Evolutionary conservation across 306 rosid genomes (phyloP).

Genomic region (Fagus sylvatica): DNA sequence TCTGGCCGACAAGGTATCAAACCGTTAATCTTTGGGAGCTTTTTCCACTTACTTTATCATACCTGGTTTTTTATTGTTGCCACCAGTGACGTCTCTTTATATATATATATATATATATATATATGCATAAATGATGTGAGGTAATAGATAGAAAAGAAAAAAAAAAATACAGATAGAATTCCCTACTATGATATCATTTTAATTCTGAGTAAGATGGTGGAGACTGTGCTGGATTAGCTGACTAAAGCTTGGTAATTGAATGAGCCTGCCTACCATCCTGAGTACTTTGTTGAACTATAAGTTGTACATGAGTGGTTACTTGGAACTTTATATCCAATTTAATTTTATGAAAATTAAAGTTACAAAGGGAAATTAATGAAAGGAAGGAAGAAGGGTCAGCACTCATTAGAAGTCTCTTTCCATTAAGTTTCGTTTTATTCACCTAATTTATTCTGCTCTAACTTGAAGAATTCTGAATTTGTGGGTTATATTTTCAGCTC

Average conservation of each 20-base stretch:
- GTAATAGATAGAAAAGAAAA: background rate
- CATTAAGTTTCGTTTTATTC: conserved; percentile 16
- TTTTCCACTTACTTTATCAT: conserved; percentile 2
- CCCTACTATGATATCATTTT: background rate
- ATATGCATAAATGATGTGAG: background rate
- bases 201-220: background rate
- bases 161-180: too few species aligned
- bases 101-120: too few species aligned
- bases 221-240: background rate
- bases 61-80: background rate
- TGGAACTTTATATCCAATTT: background rate
- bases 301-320: background rate
- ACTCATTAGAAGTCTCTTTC: background rate
- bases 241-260: background rate
- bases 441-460: conserved; percentile 20
- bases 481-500: conserved; percentile 55
- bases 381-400: background rate
- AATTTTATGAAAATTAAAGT: background rate
- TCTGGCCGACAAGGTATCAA: conserved; percentile 63
- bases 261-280: background rate
- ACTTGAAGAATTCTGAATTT: conserved; percentile 30
- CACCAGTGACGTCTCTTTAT: background rate
- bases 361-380: background rate
- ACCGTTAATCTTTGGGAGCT: background rate
- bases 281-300: conserved; percentile 3